These are phyloP conservation scores for Mycena citricolor DNA, from an alignment of 1,284 basidiomycete species.

Conservation along the genomic window DNA sequence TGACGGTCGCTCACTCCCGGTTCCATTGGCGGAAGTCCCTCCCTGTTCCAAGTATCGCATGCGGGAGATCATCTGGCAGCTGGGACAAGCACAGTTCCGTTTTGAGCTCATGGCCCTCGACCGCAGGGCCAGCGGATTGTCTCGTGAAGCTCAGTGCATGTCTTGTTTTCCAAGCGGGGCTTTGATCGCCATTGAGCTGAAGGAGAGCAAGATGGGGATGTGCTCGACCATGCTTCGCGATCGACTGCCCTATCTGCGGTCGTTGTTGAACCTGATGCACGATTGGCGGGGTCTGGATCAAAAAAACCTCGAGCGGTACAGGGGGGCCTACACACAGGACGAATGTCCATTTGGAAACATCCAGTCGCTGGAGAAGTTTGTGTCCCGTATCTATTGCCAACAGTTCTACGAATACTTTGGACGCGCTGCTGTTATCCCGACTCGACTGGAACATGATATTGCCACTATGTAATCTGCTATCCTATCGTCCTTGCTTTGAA, in stretches of 20 bases:
- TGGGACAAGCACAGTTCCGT: conserved; percentile 6
- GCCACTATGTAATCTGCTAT: too few relatives aligned
- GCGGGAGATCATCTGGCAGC: not conserved
- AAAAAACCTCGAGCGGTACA: not conserved
- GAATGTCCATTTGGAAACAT: too few relatives aligned
- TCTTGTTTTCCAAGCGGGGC: conserved; percentile 2
- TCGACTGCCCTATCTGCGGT: not conserved
- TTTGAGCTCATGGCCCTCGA: conserved; percentile 1
- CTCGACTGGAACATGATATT: conserved; percentile 7
- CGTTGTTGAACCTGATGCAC: not conserved
- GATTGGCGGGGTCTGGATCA: conserved; percentile 4
- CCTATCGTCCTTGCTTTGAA: too few relatives aligned
- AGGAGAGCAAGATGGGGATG: not conserved
- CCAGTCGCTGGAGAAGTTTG: not conserved
- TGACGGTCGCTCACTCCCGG: not conserved
- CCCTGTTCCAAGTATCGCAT: not conserved
- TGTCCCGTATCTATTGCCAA: conserved; percentile 3
- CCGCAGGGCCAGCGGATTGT: not conserved
- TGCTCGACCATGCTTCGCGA: not conserved
- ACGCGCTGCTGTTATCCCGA: conserved; percentile 6
- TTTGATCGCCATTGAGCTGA: not conserved
- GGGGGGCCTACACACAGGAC: too few relatives aligned
- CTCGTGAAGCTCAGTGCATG: not conserved
- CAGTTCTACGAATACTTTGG: conserved; percentile 11
- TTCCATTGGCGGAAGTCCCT: not conserved